Evolutionary conservation across 2,329 filamentous ascomycete species (phyloP), one percentile per base, ranked within the genome.

Genomic region (Fusarium chaquense): DNA sequence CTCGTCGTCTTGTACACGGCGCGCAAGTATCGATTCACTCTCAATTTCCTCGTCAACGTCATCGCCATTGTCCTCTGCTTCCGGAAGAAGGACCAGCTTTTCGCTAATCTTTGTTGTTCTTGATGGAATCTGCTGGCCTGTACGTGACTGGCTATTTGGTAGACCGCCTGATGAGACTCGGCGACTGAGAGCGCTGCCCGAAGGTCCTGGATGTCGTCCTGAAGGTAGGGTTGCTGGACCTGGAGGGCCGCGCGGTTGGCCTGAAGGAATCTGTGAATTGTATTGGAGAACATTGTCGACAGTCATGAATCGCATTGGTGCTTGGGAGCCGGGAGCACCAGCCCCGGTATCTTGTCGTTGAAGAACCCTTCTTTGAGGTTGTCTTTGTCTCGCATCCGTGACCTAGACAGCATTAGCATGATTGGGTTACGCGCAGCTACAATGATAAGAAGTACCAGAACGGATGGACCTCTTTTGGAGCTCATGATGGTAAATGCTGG

Each of bases 211-310:
- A 3, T 66, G 62, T 30, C 62, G 62, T 44, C 74, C 68, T 30
- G 74, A 72, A 45, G 72, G 85, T 79, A 73, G 81, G 30, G 83
- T 80, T 32, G 84, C 30, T 56, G 44, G 49, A n/a, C 44, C 82
- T 8, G 89, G 90, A 2, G 92, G 91, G 1, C 88, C 86, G 40
- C 96, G 90, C 58, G 93, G 93, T 79, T 98, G 95, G 75, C 94
- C 94, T 1, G 96, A 98, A 2, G 96, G 96, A 41, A 99, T 96
- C 76, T 98, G 94, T 51, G 93, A 96, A 63, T 94, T 91, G 82
- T 97, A 93, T 78, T 97, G 94, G 7, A 99, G 89, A 70, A 98
- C 92, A 78, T 95, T 97, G 82, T 99, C 96, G 79, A 99, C 95
- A 2, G 89, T 90, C 77, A 98, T 93, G 79, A 92, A 92, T 74